Base-by-base conservation (phyloP, 306 rosid species). In the Lagenaria siceraria region DNA sequence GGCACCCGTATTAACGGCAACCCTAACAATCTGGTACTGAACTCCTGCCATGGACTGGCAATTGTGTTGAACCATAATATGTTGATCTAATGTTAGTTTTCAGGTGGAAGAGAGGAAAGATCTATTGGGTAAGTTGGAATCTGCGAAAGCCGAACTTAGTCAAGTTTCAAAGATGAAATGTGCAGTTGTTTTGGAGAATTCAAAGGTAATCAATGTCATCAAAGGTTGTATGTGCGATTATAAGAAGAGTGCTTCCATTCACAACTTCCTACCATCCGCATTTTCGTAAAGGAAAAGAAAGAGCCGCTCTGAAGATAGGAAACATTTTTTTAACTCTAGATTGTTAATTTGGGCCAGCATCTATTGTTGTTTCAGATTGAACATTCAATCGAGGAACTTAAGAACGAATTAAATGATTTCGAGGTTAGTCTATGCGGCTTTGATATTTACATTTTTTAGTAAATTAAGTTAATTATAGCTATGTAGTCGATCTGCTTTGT, bases 81-180 rank as follows among this genome's bases (percentile, higher is more conserved):
- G 66, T 61, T 22, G 80, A 63, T 81, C 75, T 78, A 78, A 68
- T 79, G 81, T 84, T 76, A 70, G 53, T 29, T 83, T 60, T 77
- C 87, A 93, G 97, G 98, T 78, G 76, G 85, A 87, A 29, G 78
- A 84, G 74, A 87, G 80, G 85, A 76, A 81, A 81, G 87, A 80
- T 75, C 83, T 86, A 58, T 77, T 64, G 78, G 81, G 56, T 63
- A 76, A 83, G 86, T 73, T 91, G 85, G 89, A 91, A 76, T 84
- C 87, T 70, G 96, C 96, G 81, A 87, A 87, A 86, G 92, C 85
- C 75, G 85, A 79, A 82, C 92, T 85, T 74, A 82, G 85, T 80
- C 93, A 86, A 61, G 87, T 88, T 78, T 82, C 79, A 79, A 74
- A 8, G 77, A 74, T 82, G 81, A 88, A 91, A 87, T 82, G 85